phyloP scores from a whole-genome alignment of 768 basidiomycete species.

The Mrakia hoshinonis region DNA sequence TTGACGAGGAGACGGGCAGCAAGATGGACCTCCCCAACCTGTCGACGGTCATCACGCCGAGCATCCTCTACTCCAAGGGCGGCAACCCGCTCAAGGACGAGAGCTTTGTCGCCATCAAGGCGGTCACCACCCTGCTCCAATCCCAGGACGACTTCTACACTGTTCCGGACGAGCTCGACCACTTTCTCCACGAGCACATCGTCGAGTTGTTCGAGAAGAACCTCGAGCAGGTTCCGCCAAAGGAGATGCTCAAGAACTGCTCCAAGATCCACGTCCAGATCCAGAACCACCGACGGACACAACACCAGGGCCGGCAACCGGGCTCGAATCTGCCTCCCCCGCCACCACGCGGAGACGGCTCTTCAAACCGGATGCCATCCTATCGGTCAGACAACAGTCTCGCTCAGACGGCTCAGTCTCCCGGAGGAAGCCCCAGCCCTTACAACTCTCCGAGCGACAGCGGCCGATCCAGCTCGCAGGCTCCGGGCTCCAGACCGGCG shows the following conservation, averaged over 20 bases:
- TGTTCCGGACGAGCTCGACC: slow-evolving; percentile 82
- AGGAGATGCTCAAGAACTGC: slow-evolving; percentile 92
- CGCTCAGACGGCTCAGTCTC: not conserved
- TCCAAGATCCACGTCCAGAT: slow-evolving; percentile 48
- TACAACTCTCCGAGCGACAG: not conserved
- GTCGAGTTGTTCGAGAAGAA: slow-evolving; percentile 75
- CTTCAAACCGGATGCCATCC: not conserved
- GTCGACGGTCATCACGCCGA: slow-evolving; percentile 96
- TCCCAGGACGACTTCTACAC: slow-evolving; percentile 90
- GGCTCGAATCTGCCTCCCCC: not conserved
- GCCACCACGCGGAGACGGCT: not conserved
- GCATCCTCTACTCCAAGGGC: slow-evolving; percentile 79
- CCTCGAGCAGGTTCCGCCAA: slow-evolving; percentile 71
- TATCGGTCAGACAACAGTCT: slow-evolving; percentile 16
- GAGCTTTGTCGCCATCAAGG: slow-evolving; percentile 79
- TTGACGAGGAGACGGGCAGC: slow-evolving; percentile 92
- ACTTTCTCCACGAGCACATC: slow-evolving; percentile 71
- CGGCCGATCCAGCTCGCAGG: not conserved
- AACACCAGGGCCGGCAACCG: not conserved
- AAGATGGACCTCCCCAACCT: slow-evolving; percentile 97
- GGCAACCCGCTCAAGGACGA: slow-evolving; percentile 83
- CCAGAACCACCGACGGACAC: slow-evolving; percentile 20
- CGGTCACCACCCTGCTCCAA: slow-evolving; percentile 76
- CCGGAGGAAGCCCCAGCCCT: not conserved
- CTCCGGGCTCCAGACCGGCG: not conserved